phyloP scores from a whole-genome alignment of 805 yeast genomes.

The Saturnispora saitoi region DNA sequence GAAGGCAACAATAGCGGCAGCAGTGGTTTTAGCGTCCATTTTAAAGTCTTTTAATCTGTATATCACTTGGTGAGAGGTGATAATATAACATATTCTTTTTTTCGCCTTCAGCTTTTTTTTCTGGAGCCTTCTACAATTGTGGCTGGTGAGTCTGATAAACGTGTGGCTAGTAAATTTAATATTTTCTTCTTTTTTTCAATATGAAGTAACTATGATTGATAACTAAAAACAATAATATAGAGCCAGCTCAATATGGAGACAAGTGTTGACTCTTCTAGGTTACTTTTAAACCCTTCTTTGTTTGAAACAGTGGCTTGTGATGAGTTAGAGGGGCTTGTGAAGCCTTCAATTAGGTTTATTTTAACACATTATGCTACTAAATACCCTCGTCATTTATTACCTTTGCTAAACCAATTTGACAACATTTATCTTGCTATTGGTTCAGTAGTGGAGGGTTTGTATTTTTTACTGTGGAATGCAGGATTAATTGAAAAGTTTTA shows the following conservation, averaged over 20 bases:
- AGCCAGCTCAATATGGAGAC: conserved; percentile 26
- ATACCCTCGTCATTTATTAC: conserved; percentile 61
- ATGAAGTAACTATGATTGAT: neutral
- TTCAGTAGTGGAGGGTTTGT: conserved; percentile 62
- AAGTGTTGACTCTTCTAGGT: conserved; percentile 64
- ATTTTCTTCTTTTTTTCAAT: neutral
- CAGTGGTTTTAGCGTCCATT: conserved; percentile 46
- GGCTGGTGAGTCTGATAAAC: neutral
- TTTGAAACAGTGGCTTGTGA: conserved; percentile 80
- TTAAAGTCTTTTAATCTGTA: neutral
- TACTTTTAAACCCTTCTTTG: conserved; percentile 72
- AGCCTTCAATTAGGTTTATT: conserved; percentile 77
- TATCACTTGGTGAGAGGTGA: neutral
- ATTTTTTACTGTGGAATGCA: conserved; percentile 66
- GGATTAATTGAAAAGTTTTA: conserved; percentile 89
- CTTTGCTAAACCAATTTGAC: conserved; percentile 62
- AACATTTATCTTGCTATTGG: conserved; percentile 58
- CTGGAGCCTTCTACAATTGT: neutral
- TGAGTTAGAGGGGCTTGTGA: conserved; percentile 66
- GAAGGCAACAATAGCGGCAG: conserved; percentile 67
- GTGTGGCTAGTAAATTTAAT: neutral
- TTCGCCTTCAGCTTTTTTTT: neutral
- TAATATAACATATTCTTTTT: conserved; percentile 26
- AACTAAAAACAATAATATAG: neutral
- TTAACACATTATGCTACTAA: conserved; percentile 72